Percentiles rank a stretch among this genome's conserved stretches.
Conservation (phyloP, 192 early-diverging fungal species). For the Linnemannia exigua region DNA sequence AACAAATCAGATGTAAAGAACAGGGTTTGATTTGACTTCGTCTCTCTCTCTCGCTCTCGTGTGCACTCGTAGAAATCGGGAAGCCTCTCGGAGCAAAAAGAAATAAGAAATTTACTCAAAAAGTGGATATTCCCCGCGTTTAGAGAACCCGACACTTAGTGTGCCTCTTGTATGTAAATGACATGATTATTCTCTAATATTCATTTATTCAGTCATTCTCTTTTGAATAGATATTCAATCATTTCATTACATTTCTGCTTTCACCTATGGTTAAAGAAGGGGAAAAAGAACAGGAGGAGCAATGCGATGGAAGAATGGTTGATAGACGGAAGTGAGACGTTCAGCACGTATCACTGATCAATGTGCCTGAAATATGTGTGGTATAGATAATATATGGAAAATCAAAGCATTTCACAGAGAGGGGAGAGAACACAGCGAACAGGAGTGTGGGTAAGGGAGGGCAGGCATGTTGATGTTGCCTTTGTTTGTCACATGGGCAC, state of each 20-base stretch:
- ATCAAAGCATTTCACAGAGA: too few relatives aligned
- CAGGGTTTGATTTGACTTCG: background rate
- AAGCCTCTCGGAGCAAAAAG: background rate
- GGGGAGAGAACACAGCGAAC: too few relatives aligned
- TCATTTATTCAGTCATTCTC: background rate
- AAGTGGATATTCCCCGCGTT: constrained; percentile 59
- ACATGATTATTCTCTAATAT: background rate
- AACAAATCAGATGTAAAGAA: background rate
- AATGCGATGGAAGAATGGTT: too few relatives aligned
- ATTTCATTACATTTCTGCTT: background rate
- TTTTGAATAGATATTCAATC: background rate
- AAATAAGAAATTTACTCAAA: background rate
- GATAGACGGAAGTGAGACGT: too few relatives aligned
- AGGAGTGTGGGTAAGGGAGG: background rate
- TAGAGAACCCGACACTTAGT: background rate
- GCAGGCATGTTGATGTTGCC: background rate
- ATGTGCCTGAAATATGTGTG: too few relatives aligned
- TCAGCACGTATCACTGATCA: too few relatives aligned
- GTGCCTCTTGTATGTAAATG: background rate
- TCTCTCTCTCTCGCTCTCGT: background rate
- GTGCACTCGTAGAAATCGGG: background rate
- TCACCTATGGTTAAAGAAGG: background rate
- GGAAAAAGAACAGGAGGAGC: background rate
- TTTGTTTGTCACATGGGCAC: constrained; percentile 6
- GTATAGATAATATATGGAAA: too few relatives aligned